These are phyloP conservation scores for Candida sp. DNA, from an alignment of 1,139 yeast species.

Conservation along the genomic window DNA sequence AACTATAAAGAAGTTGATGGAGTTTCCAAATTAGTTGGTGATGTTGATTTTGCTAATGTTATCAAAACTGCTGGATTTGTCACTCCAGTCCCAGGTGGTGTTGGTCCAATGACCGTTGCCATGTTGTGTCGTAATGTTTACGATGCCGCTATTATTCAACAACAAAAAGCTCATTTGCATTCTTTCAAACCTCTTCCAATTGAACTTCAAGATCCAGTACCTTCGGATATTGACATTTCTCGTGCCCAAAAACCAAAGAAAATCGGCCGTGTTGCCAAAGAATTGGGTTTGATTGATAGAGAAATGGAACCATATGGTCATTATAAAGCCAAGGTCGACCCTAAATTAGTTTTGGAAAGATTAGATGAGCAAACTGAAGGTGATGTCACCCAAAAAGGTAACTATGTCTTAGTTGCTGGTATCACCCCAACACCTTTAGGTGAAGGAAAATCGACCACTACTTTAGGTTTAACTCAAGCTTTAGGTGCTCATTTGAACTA, in stretches of 20 bases:
- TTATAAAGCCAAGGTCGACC: slow-evolving; percentile 70
- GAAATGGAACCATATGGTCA: slow-evolving; percentile 75
- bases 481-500: slow-evolving; percentile 69
- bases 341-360: slow-evolving; percentile 52
- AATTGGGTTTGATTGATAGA: slow-evolving; percentile 55
- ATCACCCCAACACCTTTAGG: slow-evolving; percentile 83
- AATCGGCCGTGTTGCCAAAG: slow-evolving; percentile 59
- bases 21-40: slow-evolving; percentile 71
- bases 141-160: slow-evolving; percentile 58
- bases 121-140: slow-evolving; percentile 72
- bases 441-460: slow-evolving; percentile 80
- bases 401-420: slow-evolving; percentile 74
- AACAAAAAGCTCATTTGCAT: slow-evolving; percentile 44
- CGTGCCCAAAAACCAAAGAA: slow-evolving; percentile 70
- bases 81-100: slow-evolving; percentile 89
- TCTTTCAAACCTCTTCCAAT: slow-evolving; percentile 48
- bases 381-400: slow-evolving; percentile 41
- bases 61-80: slow-evolving; percentile 55
- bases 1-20: slow-evolving; percentile 67
- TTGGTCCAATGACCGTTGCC: slow-evolving; percentile 88
- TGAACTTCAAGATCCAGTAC: slow-evolving; percentile 55
- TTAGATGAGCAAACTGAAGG: slow-evolving; percentile 55
- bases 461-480: slow-evolving; percentile 78
- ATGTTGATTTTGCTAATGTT: slow-evolving; percentile 65
- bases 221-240: slow-evolving; percentile 74